These are phyloP conservation scores for Eimeria falciformis DNA, from an alignment of 169 alveolate species.

Conservation along the genomic window DNA sequence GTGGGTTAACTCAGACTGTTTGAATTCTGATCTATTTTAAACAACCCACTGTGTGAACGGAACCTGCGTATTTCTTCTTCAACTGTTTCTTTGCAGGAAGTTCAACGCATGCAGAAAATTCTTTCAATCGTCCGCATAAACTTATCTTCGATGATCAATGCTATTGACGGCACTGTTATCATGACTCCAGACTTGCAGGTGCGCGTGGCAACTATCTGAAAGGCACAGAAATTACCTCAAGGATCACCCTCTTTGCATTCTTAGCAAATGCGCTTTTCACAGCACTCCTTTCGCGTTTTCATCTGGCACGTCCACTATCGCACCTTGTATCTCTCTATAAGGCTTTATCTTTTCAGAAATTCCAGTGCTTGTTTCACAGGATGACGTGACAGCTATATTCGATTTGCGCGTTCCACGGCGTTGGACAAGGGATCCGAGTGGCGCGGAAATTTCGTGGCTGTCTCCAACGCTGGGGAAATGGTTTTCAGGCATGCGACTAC, in stretches of 20 bases:
- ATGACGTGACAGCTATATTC: slow-evolving; percentile 87
- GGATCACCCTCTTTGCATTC: not conserved
- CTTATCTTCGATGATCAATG: slow-evolving; percentile 92
- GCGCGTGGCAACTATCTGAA: not conserved
- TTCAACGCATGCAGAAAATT: slow-evolving; percentile 95
- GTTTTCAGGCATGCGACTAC: slow-evolving; percentile 94
- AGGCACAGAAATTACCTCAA: not conserved
- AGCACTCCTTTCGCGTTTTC: no score
- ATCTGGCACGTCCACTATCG: no score
- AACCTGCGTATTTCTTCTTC: no score
- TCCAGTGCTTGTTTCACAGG: slow-evolving; percentile 42
- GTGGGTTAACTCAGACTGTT: no score
- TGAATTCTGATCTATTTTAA: no score
- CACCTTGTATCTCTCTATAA: not conserved
- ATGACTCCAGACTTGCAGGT: slow-evolving; percentile 95
- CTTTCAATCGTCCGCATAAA: slow-evolving; percentile 93
- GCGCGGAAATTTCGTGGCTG: slow-evolving; percentile 98
- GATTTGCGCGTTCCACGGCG: slow-evolving; percentile 93
- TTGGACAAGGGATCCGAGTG: slow-evolving; percentile 97
- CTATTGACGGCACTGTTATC: slow-evolving; percentile 96
- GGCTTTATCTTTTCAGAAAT: not conserved
- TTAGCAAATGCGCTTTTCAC: no score
- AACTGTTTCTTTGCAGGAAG: slow-evolving; percentile 87
- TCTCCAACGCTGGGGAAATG: slow-evolving; percentile 95
- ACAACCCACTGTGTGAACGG: no score